Conservation (phyloP, 1,284 basidiomycete species). For the Pseudozyma thailandica region DNA sequence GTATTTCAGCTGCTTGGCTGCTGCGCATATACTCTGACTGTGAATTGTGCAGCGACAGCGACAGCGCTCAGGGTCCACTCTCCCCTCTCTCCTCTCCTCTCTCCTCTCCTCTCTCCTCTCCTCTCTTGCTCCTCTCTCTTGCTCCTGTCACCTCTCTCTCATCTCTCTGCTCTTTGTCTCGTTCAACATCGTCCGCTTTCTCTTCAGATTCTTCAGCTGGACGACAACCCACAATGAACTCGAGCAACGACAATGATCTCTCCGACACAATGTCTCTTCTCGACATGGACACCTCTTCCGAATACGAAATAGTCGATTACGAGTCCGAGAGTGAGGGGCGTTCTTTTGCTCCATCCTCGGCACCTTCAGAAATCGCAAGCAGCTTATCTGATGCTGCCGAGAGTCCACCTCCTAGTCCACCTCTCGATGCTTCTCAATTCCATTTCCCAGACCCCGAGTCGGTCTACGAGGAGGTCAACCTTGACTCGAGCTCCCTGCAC, state of each 20-base stretch:
- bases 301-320: conserved; percentile 35
- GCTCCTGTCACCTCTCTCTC: no score
- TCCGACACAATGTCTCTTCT: conserved; percentile 28
- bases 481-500: conserved; percentile 25
- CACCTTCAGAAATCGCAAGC: conserved; percentile 21
- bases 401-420: conserved; percentile 19
- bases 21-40: neutral
- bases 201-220: neutral
- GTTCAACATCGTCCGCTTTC: neutral
- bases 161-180: neutral
- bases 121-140: neutral
- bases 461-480: conserved; percentile 15
- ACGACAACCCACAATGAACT: conserved; percentile 6
- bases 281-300: conserved; percentile 29
- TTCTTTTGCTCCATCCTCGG: conserved; percentile 18
- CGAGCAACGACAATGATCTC: conserved; percentile 30
- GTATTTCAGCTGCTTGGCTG: neutral
- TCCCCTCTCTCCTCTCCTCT: neutral
- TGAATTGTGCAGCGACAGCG: no score
- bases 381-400: conserved; percentile 7
- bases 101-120: neutral
- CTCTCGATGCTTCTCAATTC: conserved; percentile 25
- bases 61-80: conserved; percentile 6
- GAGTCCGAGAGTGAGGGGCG: conserved; percentile 22
- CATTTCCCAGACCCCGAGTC: conserved; percentile 40